phyloP scores from a whole-genome alignment of 1,284 basidiomycete species.

The Xerocomus nothofagi region DNA sequence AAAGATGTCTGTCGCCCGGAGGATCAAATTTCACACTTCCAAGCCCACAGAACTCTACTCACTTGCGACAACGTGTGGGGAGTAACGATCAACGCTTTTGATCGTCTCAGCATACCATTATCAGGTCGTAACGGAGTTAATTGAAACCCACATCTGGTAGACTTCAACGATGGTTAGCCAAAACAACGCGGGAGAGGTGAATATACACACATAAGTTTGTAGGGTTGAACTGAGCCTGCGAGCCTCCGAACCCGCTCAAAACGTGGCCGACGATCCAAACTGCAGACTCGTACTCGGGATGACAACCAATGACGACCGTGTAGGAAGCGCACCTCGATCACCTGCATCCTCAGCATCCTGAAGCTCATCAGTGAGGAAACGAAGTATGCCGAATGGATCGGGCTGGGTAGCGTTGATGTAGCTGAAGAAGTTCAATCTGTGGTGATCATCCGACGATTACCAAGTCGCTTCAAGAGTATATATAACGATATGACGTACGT shows the following conservation, averaged over 20 bases:
- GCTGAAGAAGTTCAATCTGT: conserved; percentile 66
- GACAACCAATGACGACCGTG: neutral
- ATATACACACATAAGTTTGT: conserved; percentile 60
- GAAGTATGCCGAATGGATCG: conserved; percentile 73
- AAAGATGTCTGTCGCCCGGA: conserved; percentile 54
- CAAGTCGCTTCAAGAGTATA: neutral
- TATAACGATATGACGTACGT: conserved; percentile 35
- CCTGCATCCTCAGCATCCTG: conserved; percentile 70
- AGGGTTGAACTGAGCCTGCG: conserved; percentile 57
- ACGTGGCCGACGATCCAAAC: conserved; percentile 83
- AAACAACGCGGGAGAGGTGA: neutral
- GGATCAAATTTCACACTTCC: neutral
- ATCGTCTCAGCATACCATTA: conserved; percentile 1
- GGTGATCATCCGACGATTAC: conserved; percentile 3
- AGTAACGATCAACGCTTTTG: conserved; percentile 73
- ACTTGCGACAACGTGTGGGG: conserved; percentile 77
- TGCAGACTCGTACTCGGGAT: conserved; percentile 23
- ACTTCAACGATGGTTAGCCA: conserved; percentile 38
- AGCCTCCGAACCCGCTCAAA: conserved; percentile 68
- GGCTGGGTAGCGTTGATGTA: conserved; percentile 71
- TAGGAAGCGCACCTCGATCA: conserved; percentile 48
- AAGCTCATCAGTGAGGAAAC: conserved; percentile 79
- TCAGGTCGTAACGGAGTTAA: too few species aligned
- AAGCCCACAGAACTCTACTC: conserved; percentile 23
- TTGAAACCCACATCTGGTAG: conserved; percentile 62